Base-by-base conservation (phyloP, 2,329 filamentous ascomycete species). In the Annulohypoxylon truncatum region DNA sequence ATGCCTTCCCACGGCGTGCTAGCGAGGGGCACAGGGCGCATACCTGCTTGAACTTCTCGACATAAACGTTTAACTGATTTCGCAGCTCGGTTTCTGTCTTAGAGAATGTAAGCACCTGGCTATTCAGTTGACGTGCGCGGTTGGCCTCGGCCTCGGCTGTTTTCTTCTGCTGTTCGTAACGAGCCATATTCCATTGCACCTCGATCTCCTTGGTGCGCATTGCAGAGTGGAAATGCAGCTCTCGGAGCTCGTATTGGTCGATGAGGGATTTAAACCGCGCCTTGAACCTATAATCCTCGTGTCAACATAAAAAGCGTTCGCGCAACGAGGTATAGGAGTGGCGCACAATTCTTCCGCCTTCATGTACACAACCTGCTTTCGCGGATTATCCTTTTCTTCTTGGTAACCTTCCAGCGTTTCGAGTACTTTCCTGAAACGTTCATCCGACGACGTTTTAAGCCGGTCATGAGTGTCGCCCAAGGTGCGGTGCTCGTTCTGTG, bases 41-140 rank as follows among this genome's bases (percentile, higher is more conserved):
- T 88, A 97, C 95, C 92, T 99, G 96, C 84, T 98, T 98, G 82
- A 98, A 98, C 82, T 98, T 99, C 78, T 99, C 96, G 24, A 97
- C 95, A 75, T 99, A 99, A 73, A 97, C 95, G 78, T 97, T 98
- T 74, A 99, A 89, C 80, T 99, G 96, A 74, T 93, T 96, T 65
- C 96, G 86, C 59, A 99, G 85, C 79, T 98, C 95, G 13, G 92
- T 91, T 81, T 99, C 96, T 8, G 95, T 98, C 80, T 97, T 96
- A 33, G 94, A 96, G 78, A 98, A 97, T 1, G 94, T 96, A 71
- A 94, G 93, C 22, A 98, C 94, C 80, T 99, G 96, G 33, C 89
- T 86, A 73, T 96, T 97, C 55, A 99, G 85, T 70, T 95, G 92
- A 68, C 94, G 90, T 62, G 93, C 92, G 73, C 94, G 92, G 59